phyloP scores from a whole-genome alignment of 805 yeast species.

The Jamesozyma hellenica region DNA sequence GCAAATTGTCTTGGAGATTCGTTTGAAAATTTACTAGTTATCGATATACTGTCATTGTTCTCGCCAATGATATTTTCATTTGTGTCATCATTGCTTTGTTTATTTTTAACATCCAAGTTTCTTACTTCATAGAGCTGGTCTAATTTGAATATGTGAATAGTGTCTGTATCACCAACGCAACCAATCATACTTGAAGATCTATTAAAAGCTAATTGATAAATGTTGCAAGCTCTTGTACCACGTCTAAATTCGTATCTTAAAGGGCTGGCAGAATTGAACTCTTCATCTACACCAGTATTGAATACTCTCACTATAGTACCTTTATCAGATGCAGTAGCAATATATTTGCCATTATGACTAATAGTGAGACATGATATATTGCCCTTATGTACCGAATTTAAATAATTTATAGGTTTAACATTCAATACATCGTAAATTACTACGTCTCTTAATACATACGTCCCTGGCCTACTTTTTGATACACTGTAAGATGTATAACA shows the following conservation, averaged over 20 bases:
- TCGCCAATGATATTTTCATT: neutral
- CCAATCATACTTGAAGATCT: constrained; percentile 51
- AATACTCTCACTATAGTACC: constrained; percentile 65
- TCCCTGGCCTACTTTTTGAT: constrained; percentile 33
- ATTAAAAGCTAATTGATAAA: constrained; percentile 61
- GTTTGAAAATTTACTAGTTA: neutral
- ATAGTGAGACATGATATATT: constrained; percentile 31
- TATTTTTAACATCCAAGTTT: constrained; percentile 33
- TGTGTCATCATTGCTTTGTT: neutral
- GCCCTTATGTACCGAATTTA: constrained; percentile 26
- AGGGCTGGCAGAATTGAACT: constrained; percentile 12
- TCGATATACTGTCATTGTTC: neutral
- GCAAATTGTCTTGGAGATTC: constrained; percentile 19
- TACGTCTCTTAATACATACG: constrained; percentile 36
- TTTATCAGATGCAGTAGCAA: constrained; percentile 61
- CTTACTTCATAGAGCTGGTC: constrained; percentile 12
- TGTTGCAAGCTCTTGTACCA: constrained; percentile 65
- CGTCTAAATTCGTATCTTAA: constrained; percentile 49
- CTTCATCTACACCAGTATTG: constrained; percentile 41
- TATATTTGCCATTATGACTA: constrained; percentile 45
- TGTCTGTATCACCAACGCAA: constrained; percentile 78
- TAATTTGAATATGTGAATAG: constrained; percentile 77
- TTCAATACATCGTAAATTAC: constrained; percentile 69
- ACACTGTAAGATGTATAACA: constrained; percentile 22
- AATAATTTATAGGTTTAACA: constrained; percentile 55